Percentiles rank a stretch among this genome's conserved stretches.
Evolutionary conservation across 345 rosid genomes (phyloP).

Genomic region (Rhizophora apiculata): DNA sequence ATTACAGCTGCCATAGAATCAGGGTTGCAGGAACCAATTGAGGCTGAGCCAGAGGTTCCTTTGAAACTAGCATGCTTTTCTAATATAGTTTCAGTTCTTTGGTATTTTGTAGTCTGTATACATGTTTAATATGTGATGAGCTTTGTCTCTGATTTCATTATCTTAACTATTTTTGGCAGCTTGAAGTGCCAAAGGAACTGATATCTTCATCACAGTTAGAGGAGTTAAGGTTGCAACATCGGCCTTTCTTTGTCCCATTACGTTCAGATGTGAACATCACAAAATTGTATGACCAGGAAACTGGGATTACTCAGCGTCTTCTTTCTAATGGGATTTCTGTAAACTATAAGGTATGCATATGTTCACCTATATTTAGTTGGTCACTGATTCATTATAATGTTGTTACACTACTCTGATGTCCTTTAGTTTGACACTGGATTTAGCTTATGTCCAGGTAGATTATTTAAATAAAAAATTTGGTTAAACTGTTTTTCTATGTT

Average conservation of each 20-base stretch:
- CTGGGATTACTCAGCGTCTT: conserved; percentile 78
- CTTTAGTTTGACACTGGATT: neutral
- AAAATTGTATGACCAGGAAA: conserved; percentile 74
- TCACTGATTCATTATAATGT: neutral
- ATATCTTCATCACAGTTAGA: conserved; percentile 62
- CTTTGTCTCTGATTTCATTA: conserved; percentile 18
- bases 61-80: conserved; percentile 16
- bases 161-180: conserved; percentile 48
- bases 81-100: conserved; percentile 7
- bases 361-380: conserved; percentile 9
- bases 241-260: conserved; percentile 62
- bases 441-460: too few species aligned
- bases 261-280: conserved; percentile 42
- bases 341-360: conserved; percentile 65
- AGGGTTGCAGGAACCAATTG: conserved; percentile 80
- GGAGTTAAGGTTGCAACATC: conserved; percentile 57
- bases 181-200: conserved; percentile 94
- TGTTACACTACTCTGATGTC: neutral
- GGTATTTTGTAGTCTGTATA: conserved; percentile 2
- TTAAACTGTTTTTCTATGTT: too few species aligned
- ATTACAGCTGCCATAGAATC: conserved; percentile 67
- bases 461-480: too few species aligned
- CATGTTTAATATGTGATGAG: neutral
- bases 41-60: conserved; percentile 95
- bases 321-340: conserved; percentile 94